A percentile compares a stretch with the other conserved stretches of the same genome.
Conservation (phyloP, 139 green algal species). For the Eudorina sp. region DNA sequence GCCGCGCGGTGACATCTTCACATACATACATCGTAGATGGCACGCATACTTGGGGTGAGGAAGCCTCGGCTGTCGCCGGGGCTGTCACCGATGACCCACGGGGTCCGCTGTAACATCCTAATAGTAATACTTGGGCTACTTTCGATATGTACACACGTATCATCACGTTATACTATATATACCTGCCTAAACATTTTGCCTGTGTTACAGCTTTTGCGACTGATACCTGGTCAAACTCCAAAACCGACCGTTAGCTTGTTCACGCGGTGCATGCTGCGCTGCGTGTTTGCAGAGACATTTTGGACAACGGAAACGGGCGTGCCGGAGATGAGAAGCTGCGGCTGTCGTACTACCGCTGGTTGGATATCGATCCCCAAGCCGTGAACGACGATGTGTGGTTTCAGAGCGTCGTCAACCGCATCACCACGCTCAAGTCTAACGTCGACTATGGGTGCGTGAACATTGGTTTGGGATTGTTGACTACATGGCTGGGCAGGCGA, state of each 20-base stretch:
- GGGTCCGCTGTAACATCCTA: no score
- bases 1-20: no score
- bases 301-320: conserved; percentile 40
- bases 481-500: neutral
- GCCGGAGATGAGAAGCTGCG: neutral
- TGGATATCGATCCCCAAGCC: neutral
- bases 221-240: no score
- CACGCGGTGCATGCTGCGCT: neutral
- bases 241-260: neutral
- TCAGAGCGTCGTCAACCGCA: conserved; percentile 17
- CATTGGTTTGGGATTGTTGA: neutral
- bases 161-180: no score
- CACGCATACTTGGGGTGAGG: no score
- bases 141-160: no score
- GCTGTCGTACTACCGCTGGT: conserved; percentile 28
- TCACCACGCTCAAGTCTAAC: conserved; percentile 53
- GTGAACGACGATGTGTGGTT: conserved; percentile 36
- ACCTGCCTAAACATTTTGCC: no score
- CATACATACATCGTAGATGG: no score
- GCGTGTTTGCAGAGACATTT: conserved; percentile 9
- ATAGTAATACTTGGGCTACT: no score
- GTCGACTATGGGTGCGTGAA: conserved; percentile 26
- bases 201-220: no score
- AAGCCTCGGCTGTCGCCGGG: no score
- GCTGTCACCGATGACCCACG: no score